A percentile compares a stretch with the other conserved stretches of the same genome.
phyloP scores from a whole-genome alignment of 2,329 filamentous ascomycete genomes.

The Penicillium sp. region DNA sequence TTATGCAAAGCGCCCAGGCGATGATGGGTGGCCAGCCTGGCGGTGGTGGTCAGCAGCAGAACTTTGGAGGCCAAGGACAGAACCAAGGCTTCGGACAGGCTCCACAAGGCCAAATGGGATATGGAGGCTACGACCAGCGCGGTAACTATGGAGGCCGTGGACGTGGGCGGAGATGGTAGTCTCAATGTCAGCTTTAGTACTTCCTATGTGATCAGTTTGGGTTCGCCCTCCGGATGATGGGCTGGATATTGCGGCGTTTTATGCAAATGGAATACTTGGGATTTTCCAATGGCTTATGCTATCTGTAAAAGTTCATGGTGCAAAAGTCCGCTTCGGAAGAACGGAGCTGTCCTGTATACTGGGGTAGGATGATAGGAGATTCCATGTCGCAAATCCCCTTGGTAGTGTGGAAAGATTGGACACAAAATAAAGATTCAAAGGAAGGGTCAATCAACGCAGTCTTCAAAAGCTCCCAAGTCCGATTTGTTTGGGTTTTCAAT shows the following conservation, averaged over 20 bases:
- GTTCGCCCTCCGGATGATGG: constrained; percentile 2
- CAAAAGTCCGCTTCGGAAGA: not conserved
- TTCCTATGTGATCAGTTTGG: constrained; percentile 4
- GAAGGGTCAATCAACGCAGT: not conserved
- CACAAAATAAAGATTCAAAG: not conserved
- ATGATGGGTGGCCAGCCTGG: constrained; percentile 49
- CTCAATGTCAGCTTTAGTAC: constrained; percentile 5
- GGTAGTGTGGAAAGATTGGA: not conserved
- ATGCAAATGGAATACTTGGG: constrained; percentile 9
- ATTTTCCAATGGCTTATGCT: not conserved
- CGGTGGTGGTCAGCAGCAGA: constrained; percentile 36
- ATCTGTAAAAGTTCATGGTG: not conserved
- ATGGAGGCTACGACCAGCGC: constrained; percentile 43
- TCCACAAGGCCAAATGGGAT: constrained; percentile 44
- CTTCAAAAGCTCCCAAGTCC: not conserved
- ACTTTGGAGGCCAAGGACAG: constrained; percentile 35
- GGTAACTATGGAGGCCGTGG: constrained; percentile 41
- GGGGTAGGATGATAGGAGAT: not conserved
- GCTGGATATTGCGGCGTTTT: constrained; percentile 20
- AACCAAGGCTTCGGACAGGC: constrained; percentile 37
- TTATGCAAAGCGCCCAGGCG: constrained; percentile 55
- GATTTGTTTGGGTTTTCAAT: not conserved
- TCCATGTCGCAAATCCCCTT: not conserved
- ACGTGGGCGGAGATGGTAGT: constrained; percentile 41
- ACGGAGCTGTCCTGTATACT: not conserved